Base-by-base conservation (phyloP, 768 basidiomycete genomes). In the Suillus subaureus region DNA sequence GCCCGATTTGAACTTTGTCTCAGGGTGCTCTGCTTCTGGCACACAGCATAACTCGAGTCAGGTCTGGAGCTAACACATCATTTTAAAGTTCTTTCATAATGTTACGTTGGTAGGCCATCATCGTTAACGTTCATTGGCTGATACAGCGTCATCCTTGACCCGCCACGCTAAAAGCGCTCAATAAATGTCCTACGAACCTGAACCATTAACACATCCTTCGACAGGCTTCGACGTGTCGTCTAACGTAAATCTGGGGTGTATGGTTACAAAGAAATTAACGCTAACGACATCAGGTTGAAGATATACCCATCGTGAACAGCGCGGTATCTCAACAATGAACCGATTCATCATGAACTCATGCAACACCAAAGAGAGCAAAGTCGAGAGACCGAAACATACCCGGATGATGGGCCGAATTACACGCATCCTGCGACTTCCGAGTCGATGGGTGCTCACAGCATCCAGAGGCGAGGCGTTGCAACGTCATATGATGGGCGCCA, bases 161-260 rank as follows among this genome's bases (percentile, higher is more conserved):
- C 58, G 58, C 26, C 18, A 9, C 4, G 31, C 52, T 2, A 28
- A 28, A 31, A 12, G 40, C 58, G 58, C 58, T 42, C 58, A 60
- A 60, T 42, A 31, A n/a, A 40, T 28, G 37, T 37, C 37, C 18
- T 58, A 5, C 15, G 57, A 31, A 31, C 58, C 40, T 60, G 58
- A 31, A 57, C 35, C 35, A 58, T 58, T 58, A 40, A 28, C 57
- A 58, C 57, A 37, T 37, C 35, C 6, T 5, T 58, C 57, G 37
- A 58, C 57, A 58, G 37, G 16, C 26, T 9, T 21, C 40, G 40
- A 60, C 58, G 26, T 60, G 42, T 60, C 40, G 58, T 21, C 6
- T 60, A 42, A 60, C 58, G 58, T 60, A 60, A 57, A 60, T 28
- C 58, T 60, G 58, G 58, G 28, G 40, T 28, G 57, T 11, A 31